Evolutionary conservation across 1,139 yeast genomes (phyloP), one percentile per base, ranked within the genome.

Genomic region (Pichiaceae sp.): DNA sequence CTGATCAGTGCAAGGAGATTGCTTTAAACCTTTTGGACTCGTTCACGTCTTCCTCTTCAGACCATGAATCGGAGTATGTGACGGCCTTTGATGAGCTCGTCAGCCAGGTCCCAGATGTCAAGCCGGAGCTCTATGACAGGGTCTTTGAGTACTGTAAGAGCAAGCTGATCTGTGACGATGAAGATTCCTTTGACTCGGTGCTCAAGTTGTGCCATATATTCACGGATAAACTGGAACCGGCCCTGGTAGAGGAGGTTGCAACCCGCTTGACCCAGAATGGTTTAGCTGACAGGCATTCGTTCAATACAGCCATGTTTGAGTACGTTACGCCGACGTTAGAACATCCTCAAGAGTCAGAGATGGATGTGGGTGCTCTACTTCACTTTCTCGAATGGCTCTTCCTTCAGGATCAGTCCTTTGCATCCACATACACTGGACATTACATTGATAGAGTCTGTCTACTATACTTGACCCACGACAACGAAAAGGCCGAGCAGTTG

Each of bases 61-160:
- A n/a, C n/a, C n/a, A n/a, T n/a, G n/a, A n/a, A n/a, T n/a, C n/a
- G n/a, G n/a, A 38, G 2, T 37, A 55, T 46, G 17, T 56, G 49
- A 39, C 49, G 9, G 57, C 60, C 2, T 55, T 68, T 25, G 60
- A 64, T 47, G 72, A 67, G 25, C 43, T 68, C 20, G 40, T 66
- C 16, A 57, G 54, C 9, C 56, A 52, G 11, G 50, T 60, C 3
- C 60, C 63, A 26, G 43, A 48, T 6, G 38, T 56, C 7, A 46
- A 47, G 18, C 35, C 38, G 6, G 44, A 49, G 8, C 48, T 61
- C 4, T 53, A 53, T 37, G 35, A 49, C 4, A 43, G 50, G n/a
- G 46, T 66, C 15, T 40, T 47, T 6, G 35, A 42, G 4, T 62
- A 50, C 39, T 49, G 54, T 32, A 40, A 39, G 3, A 17, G 20